These are phyloP conservation scores for Myxozyma vanderwaltii DNA, from an alignment of 805 yeast genomes.

Conservation along the genomic window DNA sequence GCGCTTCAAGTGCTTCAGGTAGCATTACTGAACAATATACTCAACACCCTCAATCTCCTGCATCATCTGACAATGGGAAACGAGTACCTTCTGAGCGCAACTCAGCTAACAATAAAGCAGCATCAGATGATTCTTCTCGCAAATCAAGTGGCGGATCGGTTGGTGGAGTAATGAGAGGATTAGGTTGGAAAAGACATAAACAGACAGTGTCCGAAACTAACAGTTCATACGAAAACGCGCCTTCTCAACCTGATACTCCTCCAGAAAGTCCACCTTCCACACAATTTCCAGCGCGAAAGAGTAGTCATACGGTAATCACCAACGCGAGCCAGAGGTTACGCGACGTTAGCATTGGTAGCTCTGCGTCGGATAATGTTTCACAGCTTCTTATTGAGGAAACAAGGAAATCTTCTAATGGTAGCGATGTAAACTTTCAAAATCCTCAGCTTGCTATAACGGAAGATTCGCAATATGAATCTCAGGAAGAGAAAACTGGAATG, in stretches of 20 bases:
- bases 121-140: background rate
- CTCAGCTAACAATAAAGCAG: background rate
- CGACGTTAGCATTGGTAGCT: background rate
- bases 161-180: conserved; percentile 3
- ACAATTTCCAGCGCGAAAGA: background rate
- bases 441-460: background rate
- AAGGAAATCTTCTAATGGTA: background rate
- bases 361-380: background rate
- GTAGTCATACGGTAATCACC: background rate
- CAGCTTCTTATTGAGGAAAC: background rate
- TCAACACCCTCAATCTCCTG: background rate
- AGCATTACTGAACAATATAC: background rate
- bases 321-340: background rate
- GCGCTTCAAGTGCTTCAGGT: background rate
- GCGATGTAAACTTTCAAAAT: background rate
- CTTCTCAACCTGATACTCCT: background rate
- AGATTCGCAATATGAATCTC: background rate
- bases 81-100: background rate
- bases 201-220: background rate
- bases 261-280: background rate
- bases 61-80: background rate
- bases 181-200: conserved; percentile 10
- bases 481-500: background rate
- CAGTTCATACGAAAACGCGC: background rate
- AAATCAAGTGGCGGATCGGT: conserved; percentile 1